Base-by-base conservation (phyloP, 768 basidiomycete genomes). In the Boletus speciosus region DNA sequence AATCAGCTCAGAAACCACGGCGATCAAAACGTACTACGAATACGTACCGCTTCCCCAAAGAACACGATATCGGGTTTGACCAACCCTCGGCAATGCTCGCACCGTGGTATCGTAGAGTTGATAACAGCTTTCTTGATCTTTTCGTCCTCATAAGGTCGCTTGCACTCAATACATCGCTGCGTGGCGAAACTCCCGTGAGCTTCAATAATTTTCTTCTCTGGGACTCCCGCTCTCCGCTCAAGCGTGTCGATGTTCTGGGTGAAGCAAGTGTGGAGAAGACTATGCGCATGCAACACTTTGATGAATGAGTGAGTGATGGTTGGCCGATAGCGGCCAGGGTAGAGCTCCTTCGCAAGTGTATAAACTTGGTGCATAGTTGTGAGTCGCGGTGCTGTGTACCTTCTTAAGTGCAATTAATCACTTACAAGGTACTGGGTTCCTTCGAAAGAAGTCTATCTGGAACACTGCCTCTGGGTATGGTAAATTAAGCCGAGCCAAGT, bases 401-500 rank as follows among this genome's bases (percentile, higher is more conserved):
- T 36, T 15, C 40, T 19, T 19, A 37, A 25, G 2, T n/a, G 19
- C 25, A 21, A 44, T 35, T 37, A 10, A 31, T 27, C 12, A 67
- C 84, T 55, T 63, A 90, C 90, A 93, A 32, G 93, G 90, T 15
- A 83, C 74, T 4, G 93, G 93, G 57, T 91, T 90, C 41, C 72
- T 66, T 60, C 82, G 77, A 76, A 98, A 95, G 74, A 86, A 98
- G 46, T 76, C 75, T 63, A 98, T 88, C 60, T 98, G 90, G 63
- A 98, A 98, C 31, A 98, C 94, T 0, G 95, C 95, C 65, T 98
- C 95, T 0, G 95, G 93, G 62, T 88, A 84, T n/a, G 93, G 94
- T 14, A 93, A 78, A 16, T 87, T 86, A 40, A 93, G 71, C 57
- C 84, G 77, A 27, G 85, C 82, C 32, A 92, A 78, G 64, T 93